A percentile compares a stretch with the other conserved stretches of the same genome.
Evolutionary conservation across 2,329 filamentous ascomycete genomes (phyloP).

Genomic region (Botrytis cinerea): DNA sequence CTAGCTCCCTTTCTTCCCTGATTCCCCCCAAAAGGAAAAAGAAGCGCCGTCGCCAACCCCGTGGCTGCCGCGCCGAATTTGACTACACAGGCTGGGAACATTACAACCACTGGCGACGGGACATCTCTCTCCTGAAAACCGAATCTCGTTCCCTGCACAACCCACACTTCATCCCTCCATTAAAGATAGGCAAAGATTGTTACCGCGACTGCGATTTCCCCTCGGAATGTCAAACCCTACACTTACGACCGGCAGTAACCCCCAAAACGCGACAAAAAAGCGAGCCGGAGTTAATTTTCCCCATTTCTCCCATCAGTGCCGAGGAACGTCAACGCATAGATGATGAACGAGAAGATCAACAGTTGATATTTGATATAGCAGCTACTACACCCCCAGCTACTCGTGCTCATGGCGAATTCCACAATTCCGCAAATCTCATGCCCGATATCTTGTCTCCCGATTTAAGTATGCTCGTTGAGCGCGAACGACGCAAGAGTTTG

Average conservation of each 20-base stretch:
- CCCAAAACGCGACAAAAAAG: neutral
- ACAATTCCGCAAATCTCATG: neutral
- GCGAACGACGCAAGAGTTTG: constrained; percentile 17
- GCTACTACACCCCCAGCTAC: constrained; percentile 17
- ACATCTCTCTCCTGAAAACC: constrained; percentile 14
- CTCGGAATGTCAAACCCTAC: constrained; percentile 20
- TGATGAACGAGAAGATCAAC: constrained; percentile 19
- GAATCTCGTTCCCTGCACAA: neutral
- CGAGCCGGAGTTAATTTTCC: constrained; percentile 16
- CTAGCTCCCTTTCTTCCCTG: neutral
- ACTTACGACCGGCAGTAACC: neutral
- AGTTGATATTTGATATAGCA: constrained; percentile 19
- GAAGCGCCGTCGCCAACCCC: constrained; percentile 13
- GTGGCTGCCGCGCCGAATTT: constrained; percentile 27
- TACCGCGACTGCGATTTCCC: constrained; percentile 23
- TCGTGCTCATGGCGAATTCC: neutral
- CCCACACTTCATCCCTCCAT: neutral
- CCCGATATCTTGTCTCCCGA: neutral
- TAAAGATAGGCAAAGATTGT: constrained; percentile 21
- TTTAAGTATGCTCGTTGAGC: neutral
- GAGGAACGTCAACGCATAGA: constrained; percentile 4
- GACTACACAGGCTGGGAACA: constrained; percentile 27
- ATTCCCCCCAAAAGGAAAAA: constrained; percentile 7
- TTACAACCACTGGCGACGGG: constrained; percentile 22
- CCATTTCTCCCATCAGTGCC: neutral